phyloP scores from a whole-genome alignment of 352 stramenopile genomes.

The Globisporangium abappressorium region DNA sequence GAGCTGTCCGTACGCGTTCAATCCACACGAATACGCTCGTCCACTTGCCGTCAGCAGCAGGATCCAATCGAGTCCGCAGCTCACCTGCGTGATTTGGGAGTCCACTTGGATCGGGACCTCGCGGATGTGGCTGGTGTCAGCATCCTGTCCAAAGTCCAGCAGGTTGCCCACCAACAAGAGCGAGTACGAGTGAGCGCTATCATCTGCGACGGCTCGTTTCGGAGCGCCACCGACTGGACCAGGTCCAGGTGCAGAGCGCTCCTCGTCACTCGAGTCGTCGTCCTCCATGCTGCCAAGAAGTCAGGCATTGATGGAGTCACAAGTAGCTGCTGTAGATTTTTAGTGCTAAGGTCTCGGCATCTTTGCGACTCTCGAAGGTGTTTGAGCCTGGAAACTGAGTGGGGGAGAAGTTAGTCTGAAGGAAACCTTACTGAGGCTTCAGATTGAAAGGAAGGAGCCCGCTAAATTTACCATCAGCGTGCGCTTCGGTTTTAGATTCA shows the following conservation, averaged over 20 bases:
- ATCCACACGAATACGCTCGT: constrained; percentile 31
- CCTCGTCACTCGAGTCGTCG: constrained; percentile 1
- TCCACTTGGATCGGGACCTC: constrained; percentile 47
- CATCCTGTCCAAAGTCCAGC: constrained; percentile 18
- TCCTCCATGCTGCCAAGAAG: background rate
- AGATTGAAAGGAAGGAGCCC: no score
- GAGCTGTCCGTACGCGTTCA: constrained; percentile 45
- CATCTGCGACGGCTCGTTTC: background rate
- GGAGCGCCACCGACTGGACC: background rate
- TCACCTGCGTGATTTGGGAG: constrained; percentile 38
- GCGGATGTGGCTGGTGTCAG: constrained; percentile 16
- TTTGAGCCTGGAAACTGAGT: no score
- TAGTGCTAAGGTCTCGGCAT: no score
- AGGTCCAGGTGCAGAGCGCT: background rate
- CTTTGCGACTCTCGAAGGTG: no score
- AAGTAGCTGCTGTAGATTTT: no score
- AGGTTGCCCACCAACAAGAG: constrained; percentile 50
- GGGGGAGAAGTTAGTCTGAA: no score
- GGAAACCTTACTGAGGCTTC: no score
- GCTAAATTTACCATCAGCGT: no score
- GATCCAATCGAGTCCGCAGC: constrained; percentile 48
- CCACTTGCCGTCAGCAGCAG: constrained; percentile 46
- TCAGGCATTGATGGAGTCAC: background rate
- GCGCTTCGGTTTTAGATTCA: no score
- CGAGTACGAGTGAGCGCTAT: constrained; percentile 36